Evolutionary conservation across 371 early-diverging fungal genomes (phyloP).

Genomic region (Lichtheimia ornata): DNA sequence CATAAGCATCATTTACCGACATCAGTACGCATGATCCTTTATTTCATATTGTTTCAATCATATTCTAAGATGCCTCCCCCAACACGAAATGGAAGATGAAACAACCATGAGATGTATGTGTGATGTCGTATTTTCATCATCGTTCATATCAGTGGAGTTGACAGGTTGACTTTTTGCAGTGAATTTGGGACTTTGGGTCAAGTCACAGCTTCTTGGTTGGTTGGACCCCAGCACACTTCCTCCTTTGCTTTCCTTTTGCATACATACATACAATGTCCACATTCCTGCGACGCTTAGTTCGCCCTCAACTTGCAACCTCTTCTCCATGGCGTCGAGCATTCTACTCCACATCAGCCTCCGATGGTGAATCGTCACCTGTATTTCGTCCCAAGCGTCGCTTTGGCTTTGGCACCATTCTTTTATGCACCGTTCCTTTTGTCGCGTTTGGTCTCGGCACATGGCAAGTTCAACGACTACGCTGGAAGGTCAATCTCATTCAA

Average conservation of each 20-base stretch:
- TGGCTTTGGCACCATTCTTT: slow-evolving; percentile 41
- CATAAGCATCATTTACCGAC: too few relatives aligned
- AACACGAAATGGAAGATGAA: too few relatives aligned
- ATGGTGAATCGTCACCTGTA: background rate
- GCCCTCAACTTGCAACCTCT: background rate
- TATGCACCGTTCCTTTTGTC: slow-evolving; percentile 71
- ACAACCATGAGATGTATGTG: too few relatives aligned
- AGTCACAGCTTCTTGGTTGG: too few relatives aligned
- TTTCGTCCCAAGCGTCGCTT: slow-evolving; percentile 29
- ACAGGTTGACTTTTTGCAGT: too few relatives aligned
- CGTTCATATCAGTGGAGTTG: too few relatives aligned
- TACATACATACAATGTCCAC: slow-evolving; percentile 5
- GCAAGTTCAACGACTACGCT: slow-evolving; percentile 89
- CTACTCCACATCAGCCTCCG: slow-evolving; percentile 4
- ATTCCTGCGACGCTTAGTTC: slow-evolving; percentile 9
- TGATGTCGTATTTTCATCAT: too few relatives aligned
- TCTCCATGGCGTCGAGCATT: slow-evolving; percentile 7
- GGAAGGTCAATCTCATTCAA: slow-evolving; percentile 85
- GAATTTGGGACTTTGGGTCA: too few relatives aligned
- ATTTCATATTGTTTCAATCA: too few relatives aligned
- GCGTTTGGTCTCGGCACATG: slow-evolving; percentile 88
- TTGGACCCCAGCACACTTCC: too few relatives aligned
- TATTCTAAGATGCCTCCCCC: too few relatives aligned
- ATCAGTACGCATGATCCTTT: too few relatives aligned
- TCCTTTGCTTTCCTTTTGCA: background rate